A percentile compares a stretch with the other conserved stretches of the same genome.
Evolutionary conservation across 768 basidiomycete species (phyloP).

Genomic region (Amanita pseudoporphyria): DNA sequence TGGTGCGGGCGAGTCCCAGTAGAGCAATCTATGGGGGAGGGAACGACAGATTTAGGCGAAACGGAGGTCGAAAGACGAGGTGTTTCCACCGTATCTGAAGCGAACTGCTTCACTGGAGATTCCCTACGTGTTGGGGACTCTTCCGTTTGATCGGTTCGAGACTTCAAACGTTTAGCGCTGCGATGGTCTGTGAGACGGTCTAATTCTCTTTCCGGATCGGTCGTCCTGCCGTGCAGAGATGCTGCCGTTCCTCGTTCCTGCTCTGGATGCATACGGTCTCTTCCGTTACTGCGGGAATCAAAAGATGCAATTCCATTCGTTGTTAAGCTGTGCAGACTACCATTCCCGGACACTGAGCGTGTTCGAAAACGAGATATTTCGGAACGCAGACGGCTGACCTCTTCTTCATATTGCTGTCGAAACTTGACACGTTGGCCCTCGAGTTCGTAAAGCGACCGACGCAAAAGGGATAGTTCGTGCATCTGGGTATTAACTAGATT

Average conservation of each 20-base stretch:
- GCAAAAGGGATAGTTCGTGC: slow-evolving; percentile 69
- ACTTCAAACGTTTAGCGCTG: slow-evolving; percentile 2
- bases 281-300: slow-evolving; percentile 3
- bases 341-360: slow-evolving; percentile 14
- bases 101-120: not conserved
- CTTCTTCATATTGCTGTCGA: slow-evolving; percentile 69
- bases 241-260: not conserved
- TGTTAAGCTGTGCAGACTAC: not conserved
- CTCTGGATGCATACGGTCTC: not conserved
- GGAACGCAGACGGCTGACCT: slow-evolving; percentile 49
- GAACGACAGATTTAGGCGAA: not conserved
- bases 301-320: not conserved
- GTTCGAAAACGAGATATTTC: slow-evolving; percentile 46
- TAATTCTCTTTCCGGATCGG: slow-evolving; percentile 4
- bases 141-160: not conserved
- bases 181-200: slow-evolving; percentile 6
- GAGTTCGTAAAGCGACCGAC: slow-evolving; percentile 73
- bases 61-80: not conserved
- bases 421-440: slow-evolving; percentile 70
- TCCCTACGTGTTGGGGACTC: not conserved
- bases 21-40: not conserved
- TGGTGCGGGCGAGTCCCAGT: not conserved
- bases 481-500: slow-evolving; percentile 58
- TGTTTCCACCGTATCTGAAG: not conserved
- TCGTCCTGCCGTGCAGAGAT: not conserved